A percentile compares a stretch with the other conserved stretches of the same genome.
Evolutionary conservation across 805 yeast genomes (phyloP).

Genomic region (Ogataea corticis): DNA sequence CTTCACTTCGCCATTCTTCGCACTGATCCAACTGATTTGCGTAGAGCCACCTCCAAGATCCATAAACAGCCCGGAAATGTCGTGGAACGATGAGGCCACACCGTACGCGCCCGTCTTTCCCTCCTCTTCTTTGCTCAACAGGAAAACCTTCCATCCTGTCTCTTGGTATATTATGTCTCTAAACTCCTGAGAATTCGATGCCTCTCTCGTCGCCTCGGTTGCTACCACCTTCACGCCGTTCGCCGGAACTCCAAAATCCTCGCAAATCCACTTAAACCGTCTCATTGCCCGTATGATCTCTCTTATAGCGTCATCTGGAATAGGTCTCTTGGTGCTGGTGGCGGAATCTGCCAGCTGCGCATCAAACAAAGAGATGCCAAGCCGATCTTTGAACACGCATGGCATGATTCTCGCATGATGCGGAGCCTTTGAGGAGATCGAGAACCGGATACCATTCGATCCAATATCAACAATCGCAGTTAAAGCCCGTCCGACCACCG

Average conservation of each 20-base stretch:
- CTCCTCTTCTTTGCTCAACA: conserved; percentile 63
- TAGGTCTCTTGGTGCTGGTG: conserved; percentile 44
- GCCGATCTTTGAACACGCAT: conserved; percentile 71
- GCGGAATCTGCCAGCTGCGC: conserved; percentile 47
- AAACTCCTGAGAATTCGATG: conserved; percentile 61
- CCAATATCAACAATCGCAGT: conserved; percentile 77
- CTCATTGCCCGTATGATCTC: conserved; percentile 65
- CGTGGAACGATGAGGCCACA: conserved; percentile 70
- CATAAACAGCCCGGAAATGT: conserved; percentile 65
- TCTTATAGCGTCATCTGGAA: conserved; percentile 54
- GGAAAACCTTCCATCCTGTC: conserved; percentile 65
- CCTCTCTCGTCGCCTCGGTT: conserved; percentile 73
- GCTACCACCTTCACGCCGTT: conserved; percentile 67
- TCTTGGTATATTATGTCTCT: conserved; percentile 54
- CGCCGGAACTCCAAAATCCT: conserved; percentile 67
- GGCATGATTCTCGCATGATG: conserved; percentile 78
- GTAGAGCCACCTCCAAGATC: conserved; percentile 75
- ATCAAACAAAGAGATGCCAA: conserved; percentile 69
- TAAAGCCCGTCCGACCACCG: conserved; percentile 56
- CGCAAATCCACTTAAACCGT: conserved; percentile 68
- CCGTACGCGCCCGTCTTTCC: conserved; percentile 71
- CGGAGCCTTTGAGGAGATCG: conserved; percentile 67
- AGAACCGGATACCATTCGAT: conserved; percentile 71
- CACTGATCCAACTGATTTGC: conserved; percentile 68
- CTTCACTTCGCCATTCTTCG: conserved; percentile 53